phyloP scores from a whole-genome alignment of 75 land plant genomes.

The Isoetes taiwanensis region DNA sequence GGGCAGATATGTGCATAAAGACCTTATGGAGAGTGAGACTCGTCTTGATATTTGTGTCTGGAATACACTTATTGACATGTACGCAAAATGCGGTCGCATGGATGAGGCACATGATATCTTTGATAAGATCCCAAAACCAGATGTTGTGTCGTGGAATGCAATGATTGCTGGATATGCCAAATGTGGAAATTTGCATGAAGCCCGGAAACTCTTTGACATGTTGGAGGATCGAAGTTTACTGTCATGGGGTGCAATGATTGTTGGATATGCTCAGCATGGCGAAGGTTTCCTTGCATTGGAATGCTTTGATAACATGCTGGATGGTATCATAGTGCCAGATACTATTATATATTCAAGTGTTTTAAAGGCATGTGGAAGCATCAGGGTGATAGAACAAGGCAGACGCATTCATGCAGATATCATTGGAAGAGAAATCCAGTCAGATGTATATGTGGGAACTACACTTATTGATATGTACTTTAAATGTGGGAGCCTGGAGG shows the following conservation, averaged over 20 bases:
- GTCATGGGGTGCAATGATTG: slow-evolving; percentile 6
- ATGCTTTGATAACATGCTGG: neutral
- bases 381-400: too few relatives aligned
- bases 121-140: neutral
- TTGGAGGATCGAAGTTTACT: neutral
- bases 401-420: too few relatives aligned
- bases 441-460: neutral
- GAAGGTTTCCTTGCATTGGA: slow-evolving; percentile 5
- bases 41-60: neutral
- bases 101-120: slow-evolving; percentile 4
- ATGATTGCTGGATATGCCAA: slow-evolving; percentile 7
- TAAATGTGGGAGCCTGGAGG: slow-evolving; percentile 5
- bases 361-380: too few relatives aligned
- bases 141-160: neutral
- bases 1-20: too few relatives aligned
- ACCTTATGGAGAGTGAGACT: too few relatives aligned
- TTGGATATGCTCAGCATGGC: neutral
- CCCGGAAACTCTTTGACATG: slow-evolving; percentile 8
- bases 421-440: too few relatives aligned
- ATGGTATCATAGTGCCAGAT: too few relatives aligned
- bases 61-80: slow-evolving; percentile 9
- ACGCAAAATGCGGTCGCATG: slow-evolving; percentile 7
- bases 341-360: too few relatives aligned
- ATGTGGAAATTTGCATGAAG: slow-evolving; percentile 2
- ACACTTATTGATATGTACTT: slow-evolving; percentile 8